These are phyloP conservation scores for Pyrus betulifolia DNA, from an alignment of 306 rosid species.

Conservation along the genomic window DNA sequence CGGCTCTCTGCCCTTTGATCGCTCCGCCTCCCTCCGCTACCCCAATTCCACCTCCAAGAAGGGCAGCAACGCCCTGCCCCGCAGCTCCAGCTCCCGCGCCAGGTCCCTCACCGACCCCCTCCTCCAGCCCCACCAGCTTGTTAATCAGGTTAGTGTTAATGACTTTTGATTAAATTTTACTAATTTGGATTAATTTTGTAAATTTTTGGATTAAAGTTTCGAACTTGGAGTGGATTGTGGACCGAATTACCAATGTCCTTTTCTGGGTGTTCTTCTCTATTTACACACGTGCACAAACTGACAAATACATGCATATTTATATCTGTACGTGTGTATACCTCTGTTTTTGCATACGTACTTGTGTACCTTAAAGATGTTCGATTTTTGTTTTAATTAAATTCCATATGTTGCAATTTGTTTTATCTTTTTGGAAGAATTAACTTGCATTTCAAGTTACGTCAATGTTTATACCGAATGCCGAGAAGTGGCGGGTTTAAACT, in stretches of 20 bases:
- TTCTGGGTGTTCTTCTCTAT: neutral
- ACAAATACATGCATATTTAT: neutral
- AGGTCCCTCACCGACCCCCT: conserved; percentile 86
- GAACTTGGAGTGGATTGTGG: neutral
- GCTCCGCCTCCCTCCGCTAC: conserved; percentile 66
- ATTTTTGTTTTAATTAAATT: neutral
- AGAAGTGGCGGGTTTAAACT: neutral
- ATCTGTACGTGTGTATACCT: neutral
- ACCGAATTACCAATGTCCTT: neutral
- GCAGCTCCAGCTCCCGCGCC: conserved; percentile 86
- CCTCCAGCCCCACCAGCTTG: conserved; percentile 88
- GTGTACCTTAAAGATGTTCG: neutral
- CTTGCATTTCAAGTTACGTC: neutral
- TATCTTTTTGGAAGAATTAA: neutral
- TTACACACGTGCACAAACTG: neutral
- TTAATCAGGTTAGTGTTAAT: conserved; percentile 43
- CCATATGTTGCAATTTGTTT: neutral
- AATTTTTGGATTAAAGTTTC: neutral
- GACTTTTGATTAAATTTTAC: neutral
- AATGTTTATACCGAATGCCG: neutral
- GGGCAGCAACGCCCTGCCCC: conserved; percentile 40
- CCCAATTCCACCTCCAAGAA: conserved; percentile 57
- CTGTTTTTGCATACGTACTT: neutral
- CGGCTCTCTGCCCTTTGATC: conserved; percentile 58
- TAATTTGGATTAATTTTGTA: neutral